Conservation (phyloP, 306 rosid genomes). For the Albizia julibrissin region DNA sequence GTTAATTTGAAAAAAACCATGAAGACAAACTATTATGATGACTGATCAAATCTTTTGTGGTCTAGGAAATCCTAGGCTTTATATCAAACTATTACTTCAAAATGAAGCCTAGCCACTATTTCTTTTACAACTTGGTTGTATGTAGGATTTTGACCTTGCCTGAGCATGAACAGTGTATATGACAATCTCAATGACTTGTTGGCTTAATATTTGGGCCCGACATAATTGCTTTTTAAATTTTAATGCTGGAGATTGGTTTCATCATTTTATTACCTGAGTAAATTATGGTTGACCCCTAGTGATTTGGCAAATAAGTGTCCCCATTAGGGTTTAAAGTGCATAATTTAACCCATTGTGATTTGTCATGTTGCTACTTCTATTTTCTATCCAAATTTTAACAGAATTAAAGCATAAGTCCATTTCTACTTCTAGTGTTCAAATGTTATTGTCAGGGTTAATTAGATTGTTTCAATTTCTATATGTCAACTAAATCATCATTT, state of each 20-base stretch:
- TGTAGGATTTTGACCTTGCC: not conserved
- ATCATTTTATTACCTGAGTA: not conserved
- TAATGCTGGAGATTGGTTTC: conserved; percentile 1
- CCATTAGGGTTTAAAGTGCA: not conserved
- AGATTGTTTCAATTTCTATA: not conserved
- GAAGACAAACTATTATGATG: not conserved
- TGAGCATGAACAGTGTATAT: not conserved
- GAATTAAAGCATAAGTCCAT: not conserved
- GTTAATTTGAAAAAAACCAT: not conserved
- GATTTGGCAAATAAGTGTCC: not conserved
- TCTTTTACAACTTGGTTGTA: not conserved
- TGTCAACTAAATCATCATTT: not conserved
- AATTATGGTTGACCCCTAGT: not conserved
- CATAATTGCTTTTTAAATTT: not conserved
- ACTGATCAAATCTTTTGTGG: not conserved
- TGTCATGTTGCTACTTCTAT: not conserved
- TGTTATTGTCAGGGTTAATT: not conserved
- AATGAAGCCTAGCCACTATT: conserved; percentile 1
- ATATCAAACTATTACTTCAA: not conserved
- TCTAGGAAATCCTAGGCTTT: not conserved
- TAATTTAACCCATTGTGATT: not conserved
- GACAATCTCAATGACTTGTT: conserved; percentile 1
- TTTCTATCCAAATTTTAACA: not conserved
- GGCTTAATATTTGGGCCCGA: not conserved
- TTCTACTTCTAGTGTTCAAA: not conserved